Evolutionary conservation across 495 filamentous ascomycete species (phyloP), one percentile per base, ranked within the genome.

Genomic region (Penicillium pulvis): DNA sequence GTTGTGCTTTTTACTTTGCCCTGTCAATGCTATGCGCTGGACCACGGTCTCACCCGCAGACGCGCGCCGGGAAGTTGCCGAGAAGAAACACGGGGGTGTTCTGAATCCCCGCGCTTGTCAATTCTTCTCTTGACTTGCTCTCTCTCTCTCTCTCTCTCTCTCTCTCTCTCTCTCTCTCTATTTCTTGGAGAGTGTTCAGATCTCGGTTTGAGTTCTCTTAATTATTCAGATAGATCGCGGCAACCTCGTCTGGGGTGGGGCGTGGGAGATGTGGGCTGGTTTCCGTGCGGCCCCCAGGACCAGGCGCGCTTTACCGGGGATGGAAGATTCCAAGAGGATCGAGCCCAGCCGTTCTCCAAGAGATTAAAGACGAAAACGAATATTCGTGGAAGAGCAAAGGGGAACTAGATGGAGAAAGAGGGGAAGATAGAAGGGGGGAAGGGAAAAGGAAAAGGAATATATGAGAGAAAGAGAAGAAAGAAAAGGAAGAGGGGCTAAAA

Each of bases 201-300:
- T 46, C 4, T 3, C 19, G 16, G 16, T 17, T 6, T n/a, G 14
- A 9, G 11, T 17, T 17, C 16, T 17, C 1, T 14, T 2, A 41
- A 36, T 12, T 49, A 24, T 46, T 24, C 4, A 44, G 35, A 48
- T 41, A 24, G 57, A 53, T 61, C 62, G 58, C 62, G 62, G 55
- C 51, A 61, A 65, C 46, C 55, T 61, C 56, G 62, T 51, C 62
- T 65, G 58, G 59, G 51, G 62, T 65, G 62, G 62, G 62, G 62
- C 62, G 39, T 41, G 59, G 46, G 45, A 28, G 35, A 48, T 45
- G 33, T 31, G 43, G 57, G 57, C 35, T 53, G 52, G 57, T 49
- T 53, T 48, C 53, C 52, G 48, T 36, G 57, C 28, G 46, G 36
- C 44, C 41, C 47, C 47, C 14, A 52, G 19, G 39, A 41, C 39